Evolutionary conservation across 2,329 filamentous ascomycete genomes (phyloP), one percentile per base, ranked within the genome.

Genomic region (Rutstroemia sp.): DNA sequence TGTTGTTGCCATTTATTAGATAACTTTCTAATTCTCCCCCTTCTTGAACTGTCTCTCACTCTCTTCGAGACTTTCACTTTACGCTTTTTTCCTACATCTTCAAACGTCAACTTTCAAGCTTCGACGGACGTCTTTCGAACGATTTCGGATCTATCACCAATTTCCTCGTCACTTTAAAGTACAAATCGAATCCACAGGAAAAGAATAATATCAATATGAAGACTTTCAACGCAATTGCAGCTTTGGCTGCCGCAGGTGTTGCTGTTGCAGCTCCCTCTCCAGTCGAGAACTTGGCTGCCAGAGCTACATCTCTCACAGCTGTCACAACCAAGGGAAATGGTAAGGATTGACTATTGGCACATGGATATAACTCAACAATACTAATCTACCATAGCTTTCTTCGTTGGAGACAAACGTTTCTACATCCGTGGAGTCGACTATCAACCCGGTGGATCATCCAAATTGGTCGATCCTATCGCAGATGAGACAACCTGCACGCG

Each of bases 381-480:
- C 59, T 62, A 57, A 63, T 18, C 23, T 14, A 18, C 27, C 48
- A 45, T 41, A 67, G 66, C 67, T 42, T 70, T 70, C 65, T 70
- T 65, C 52, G 25, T 49, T 37, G 66, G 66, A 42, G 47, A 52
- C 44, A 56, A 59, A 39, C 60, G 68, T 59, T 82, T 82, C 73
- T 82, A 82, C 71, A 76, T 83, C 61, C 78, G 79, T 61, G 79
- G 80, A 69, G 74, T 82, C 62, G 86, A 87, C 72, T 86, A 86
- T 71, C 83, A 86, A 60, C 62, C 63, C 50, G 79, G 77, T 66
- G 85, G 84, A 60, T 79, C 82, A 12, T 84, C 82, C 52, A 71
- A 83, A 44, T 72, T 82, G 50, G 74, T 75, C 54, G 85, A 88
- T 66, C 85, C 85, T 47, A 80, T 88, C 61, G 81, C 83, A 56